Evolutionary conservation across 1,139 yeast species (phyloP), one percentile per base, ranked within the genome.

Genomic region (Suhomyces kunorum): DNA sequence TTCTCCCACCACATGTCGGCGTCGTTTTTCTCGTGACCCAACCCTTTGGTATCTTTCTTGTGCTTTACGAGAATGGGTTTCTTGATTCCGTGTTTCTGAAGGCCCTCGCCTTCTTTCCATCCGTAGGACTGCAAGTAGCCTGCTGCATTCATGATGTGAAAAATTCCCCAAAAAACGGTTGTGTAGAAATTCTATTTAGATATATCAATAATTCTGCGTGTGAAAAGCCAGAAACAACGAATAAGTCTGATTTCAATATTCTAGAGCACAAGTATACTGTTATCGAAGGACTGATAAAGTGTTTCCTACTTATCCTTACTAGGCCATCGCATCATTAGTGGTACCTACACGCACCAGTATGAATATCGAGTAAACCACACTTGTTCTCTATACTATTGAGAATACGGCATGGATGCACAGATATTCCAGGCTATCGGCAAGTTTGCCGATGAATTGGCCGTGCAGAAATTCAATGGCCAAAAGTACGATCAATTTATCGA

Each of bases 1-100:
- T 85, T 75, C 51, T 92, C 98, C 98, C 98, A 92, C 98, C 98
- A 92, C 38, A 87, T 84, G 54, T 89, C 97, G 15, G 83, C 82
- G 42, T 81, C 85, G 38, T 74, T 74, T 9, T 76, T 64, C 46
- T 78, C 83, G 54, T 83, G 83, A 0, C 96, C 96, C 32, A 92
- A 71, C 4, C 98, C 98, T 56, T 88, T 88, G 43, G 82, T 83
- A 57, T 92, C 97, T 51, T 81, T 82, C 64, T 92, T 89, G 56
- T 92, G 97, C 51, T 84, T 84, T 34, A 92, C 96, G 46, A 92
- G 65, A 36, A 92, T 81, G 0, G 98, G 98, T 55, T 82, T 87
- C 53, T 76, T 80, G 40, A 92, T 64, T 0, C 97, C 95, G 4
- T 96, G 97, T 34, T 73, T 61, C 50, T 74, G 78, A 30, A 92